Evolutionary conservation across 108 stramenopile genomes (phyloP).

Genomic region (Pseudonitzschia multistriata): DNA sequence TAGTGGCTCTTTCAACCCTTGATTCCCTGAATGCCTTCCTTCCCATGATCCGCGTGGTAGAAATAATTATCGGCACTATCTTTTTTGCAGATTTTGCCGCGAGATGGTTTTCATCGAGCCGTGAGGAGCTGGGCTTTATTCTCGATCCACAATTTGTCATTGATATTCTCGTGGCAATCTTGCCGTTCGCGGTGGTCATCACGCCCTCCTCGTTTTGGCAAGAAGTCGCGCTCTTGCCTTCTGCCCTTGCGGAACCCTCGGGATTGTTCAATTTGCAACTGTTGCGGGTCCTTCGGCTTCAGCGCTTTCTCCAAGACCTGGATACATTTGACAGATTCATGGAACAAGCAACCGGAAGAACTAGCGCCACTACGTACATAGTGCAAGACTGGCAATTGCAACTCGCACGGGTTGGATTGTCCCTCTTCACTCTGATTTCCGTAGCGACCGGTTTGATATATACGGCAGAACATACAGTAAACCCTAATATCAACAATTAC

Average conservation of each 20-base stretch:
- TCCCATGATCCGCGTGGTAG: constrained; percentile 45
- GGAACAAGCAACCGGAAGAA: neutral
- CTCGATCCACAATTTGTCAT: constrained; percentile 50
- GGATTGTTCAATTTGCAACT: constrained; percentile 63
- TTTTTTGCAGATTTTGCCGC: constrained; percentile 61
- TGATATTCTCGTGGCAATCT: constrained; percentile 50
- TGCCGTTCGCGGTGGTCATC: constrained; percentile 33
- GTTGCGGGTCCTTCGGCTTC: constrained; percentile 64
- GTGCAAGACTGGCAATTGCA: constrained; percentile 68
- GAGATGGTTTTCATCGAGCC: constrained; percentile 49
- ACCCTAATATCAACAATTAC: constrained; percentile 69
- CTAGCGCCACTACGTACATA: neutral
- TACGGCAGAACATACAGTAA: constrained; percentile 64
- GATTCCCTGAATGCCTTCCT: constrained; percentile 25
- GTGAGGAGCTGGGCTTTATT: constrained; percentile 39
- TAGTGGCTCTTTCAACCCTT: constrained; percentile 28
- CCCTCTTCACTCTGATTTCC: constrained; percentile 67
- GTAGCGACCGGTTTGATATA: constrained; percentile 81
- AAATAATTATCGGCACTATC: constrained; percentile 44
- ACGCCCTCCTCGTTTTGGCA: constrained; percentile 31
- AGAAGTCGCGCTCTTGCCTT: constrained; percentile 30
- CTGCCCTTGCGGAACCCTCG: constrained; percentile 30
- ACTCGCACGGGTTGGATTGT: constrained; percentile 66
- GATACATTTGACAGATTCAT: constrained; percentile 56
- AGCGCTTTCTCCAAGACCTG: constrained; percentile 60